Percentiles rank a stretch among this genome's conserved stretches.
phyloP scores from a whole-genome alignment of 202 grass and related monocot species.

The Miscanthus sacchariflorus region DNA sequence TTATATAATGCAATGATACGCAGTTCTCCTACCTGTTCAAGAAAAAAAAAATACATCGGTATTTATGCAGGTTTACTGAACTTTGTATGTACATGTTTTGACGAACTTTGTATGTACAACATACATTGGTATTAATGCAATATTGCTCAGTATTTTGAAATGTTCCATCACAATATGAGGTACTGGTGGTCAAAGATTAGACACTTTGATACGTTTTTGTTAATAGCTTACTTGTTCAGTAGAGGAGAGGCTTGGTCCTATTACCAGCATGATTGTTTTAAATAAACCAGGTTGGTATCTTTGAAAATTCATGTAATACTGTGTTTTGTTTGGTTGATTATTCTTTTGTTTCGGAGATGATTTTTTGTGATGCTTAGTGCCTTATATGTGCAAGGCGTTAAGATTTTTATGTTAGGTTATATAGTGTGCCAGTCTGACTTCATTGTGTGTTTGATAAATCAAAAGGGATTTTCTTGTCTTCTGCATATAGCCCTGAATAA shows the following conservation, averaged over 20 bases:
- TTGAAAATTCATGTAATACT: not conserved
- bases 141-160: not conserved
- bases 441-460: conserved; percentile 12
- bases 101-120: too few relatives aligned
- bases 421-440: not conserved
- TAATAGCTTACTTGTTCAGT: not conserved
- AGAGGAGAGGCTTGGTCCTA: not conserved
- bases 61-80: too few relatives aligned
- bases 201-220: not conserved
- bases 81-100: too few relatives aligned
- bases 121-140: too few relatives aligned
- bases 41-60: too few relatives aligned
- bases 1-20: too few relatives aligned
- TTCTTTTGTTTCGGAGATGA: conserved; percentile 1
- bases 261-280: not conserved
- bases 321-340: conserved; percentile 14
- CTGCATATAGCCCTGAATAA: not conserved
- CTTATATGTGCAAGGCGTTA: not conserved
- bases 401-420: conserved; percentile 13
- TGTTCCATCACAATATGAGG: not conserved
- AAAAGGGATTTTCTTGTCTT: conserved; percentile 23
- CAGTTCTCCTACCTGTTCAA: too few relatives aligned
- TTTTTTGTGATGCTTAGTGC: not conserved
- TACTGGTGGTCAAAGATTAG: not conserved
- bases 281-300: not conserved